phyloP scores from a whole-genome alignment of 1,284 basidiomycete species.

The Peniophora sp. region DNA sequence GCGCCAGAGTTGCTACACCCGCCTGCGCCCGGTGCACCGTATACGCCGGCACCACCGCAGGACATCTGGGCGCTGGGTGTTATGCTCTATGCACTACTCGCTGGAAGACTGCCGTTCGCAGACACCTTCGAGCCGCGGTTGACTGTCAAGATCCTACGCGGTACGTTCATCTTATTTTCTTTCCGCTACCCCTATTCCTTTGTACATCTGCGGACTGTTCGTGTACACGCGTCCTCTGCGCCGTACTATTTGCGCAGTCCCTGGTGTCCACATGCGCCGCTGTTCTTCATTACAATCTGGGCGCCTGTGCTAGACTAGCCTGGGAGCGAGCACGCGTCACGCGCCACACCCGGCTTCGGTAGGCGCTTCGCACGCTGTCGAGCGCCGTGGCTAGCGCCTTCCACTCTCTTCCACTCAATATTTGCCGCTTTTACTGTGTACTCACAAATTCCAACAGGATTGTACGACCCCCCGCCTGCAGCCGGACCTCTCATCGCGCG shows the following conservation, averaged over 20 bases:
- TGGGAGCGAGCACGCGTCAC: too few species aligned
- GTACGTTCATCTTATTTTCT: conserved; percentile 33
- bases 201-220: not conserved
- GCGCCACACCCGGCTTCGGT: conserved; percentile 78
- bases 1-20: conserved; percentile 69
- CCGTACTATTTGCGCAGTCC: not conserved
- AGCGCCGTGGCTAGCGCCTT: conserved; percentile 71
- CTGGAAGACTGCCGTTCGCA: conserved; percentile 73
- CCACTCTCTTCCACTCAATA: not conserved
- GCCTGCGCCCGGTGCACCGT: conserved; percentile 21
- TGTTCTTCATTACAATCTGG: conserved; percentile 3
- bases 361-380: conserved; percentile 84
- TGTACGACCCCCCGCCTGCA: conserved; percentile 56
- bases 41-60: conserved; percentile 56
- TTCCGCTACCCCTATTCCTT: conserved; percentile 1
- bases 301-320: too few species aligned
- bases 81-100: conserved; percentile 77
- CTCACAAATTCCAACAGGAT: conserved; percentile 43
- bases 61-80: conserved; percentile 94
- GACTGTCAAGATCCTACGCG: conserved; percentile 85
- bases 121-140: conserved; percentile 87
- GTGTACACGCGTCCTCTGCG: not conserved
- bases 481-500: conserved; percentile 69
- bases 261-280: conserved; percentile 8
- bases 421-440: not conserved